Percentiles rank a stretch among this genome's conserved stretches.
Evolutionary conservation across 1,284 basidiomycete genomes (phyloP).

Genomic region (Phellinidium pouzarii): DNA sequence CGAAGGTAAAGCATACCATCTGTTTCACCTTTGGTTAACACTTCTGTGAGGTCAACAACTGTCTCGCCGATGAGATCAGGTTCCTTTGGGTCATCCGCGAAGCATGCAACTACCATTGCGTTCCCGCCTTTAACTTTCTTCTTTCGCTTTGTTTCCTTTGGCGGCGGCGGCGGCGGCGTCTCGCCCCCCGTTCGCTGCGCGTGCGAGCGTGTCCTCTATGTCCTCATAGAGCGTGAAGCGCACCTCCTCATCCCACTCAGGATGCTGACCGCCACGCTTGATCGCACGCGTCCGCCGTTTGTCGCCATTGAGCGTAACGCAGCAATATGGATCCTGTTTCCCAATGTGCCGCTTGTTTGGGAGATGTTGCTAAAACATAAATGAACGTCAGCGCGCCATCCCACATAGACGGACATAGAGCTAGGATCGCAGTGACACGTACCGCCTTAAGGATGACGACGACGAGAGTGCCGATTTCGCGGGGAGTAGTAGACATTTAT

Average conservation of each 20-base stretch:
- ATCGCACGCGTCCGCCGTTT: slow-evolving; percentile 85
- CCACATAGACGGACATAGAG: slow-evolving; percentile 13
- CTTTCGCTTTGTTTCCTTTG: slow-evolving; percentile 37
- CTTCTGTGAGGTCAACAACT: slow-evolving; percentile 83
- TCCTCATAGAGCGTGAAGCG: slow-evolving; percentile 89
- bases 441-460: slow-evolving; percentile 95
- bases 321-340: slow-evolving; percentile 96
- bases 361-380: slow-evolving; percentile 66
- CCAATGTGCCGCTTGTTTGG: slow-evolving; percentile 93
- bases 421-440: slow-evolving; percentile 32
- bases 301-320: slow-evolving; percentile 72
- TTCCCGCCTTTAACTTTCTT: slow-evolving; percentile 70
- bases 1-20: slow-evolving; percentile 61
- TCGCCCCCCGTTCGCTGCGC: slow-evolving; percentile 42
- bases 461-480: slow-evolving; percentile 88
- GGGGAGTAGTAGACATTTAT: slow-evolving; percentile 50
- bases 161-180: slow-evolving; percentile 57
- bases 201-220: slow-evolving; percentile 54
- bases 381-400: slow-evolving; percentile 20
- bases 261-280: slow-evolving; percentile 95
- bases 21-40: slow-evolving; percentile 90
- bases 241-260: slow-evolving; percentile 98
- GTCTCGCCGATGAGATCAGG: slow-evolving; percentile 95
- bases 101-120: slow-evolving; percentile 79
- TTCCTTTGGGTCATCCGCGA: slow-evolving; percentile 91